phyloP scores from a whole-genome alignment of 768 basidiomycete species.

The Paxillus ammoniavirescens region DNA sequence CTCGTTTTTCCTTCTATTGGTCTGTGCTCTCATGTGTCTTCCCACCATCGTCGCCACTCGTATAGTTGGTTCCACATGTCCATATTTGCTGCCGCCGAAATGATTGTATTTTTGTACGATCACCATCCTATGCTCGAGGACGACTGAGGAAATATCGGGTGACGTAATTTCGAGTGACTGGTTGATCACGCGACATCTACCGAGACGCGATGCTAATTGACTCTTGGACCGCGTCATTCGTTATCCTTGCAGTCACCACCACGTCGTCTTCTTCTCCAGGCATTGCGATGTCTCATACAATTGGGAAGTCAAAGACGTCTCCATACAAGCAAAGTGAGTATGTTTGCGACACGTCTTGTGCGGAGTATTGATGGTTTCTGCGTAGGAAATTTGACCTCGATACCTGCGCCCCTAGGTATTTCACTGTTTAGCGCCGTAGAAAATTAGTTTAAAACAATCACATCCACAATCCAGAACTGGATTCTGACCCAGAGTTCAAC shows the following conservation, averaged over 20 bases:
- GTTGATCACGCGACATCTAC: slow-evolving; percentile 10
- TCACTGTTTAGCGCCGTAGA: neutral
- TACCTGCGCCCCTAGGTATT: slow-evolving; percentile 37
- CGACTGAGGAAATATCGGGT: neutral
- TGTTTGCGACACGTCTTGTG: neutral
- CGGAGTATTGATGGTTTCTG: neutral
- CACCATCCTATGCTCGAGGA: slow-evolving; percentile 2
- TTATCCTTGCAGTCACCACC: no score
- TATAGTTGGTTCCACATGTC: slow-evolving; percentile 25
- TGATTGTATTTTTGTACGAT: slow-evolving; percentile 31
- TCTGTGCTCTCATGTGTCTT: slow-evolving; percentile 28
- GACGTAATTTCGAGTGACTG: slow-evolving; percentile 14
- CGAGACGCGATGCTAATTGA: neutral
- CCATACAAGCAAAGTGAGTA: slow-evolving; percentile 22
- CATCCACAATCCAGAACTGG: slow-evolving; percentile 19
- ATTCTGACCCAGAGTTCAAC: slow-evolving; percentile 36
- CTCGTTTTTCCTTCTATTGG: slow-evolving; percentile 11
- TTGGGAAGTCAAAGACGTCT: slow-evolving; percentile 10
- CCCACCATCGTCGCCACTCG: slow-evolving; percentile 14
- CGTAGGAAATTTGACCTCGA: slow-evolving; percentile 26
- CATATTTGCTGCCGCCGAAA: slow-evolving; percentile 27
- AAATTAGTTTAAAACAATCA: neutral
- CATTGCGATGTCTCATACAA: slow-evolving; percentile 17
- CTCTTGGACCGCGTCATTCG: neutral
- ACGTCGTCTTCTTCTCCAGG: no score